These are phyloP conservation scores for Aureobasidium sp. DNA, from an alignment of 2,329 filamentous ascomycete species.

Conservation along the genomic window DNA sequence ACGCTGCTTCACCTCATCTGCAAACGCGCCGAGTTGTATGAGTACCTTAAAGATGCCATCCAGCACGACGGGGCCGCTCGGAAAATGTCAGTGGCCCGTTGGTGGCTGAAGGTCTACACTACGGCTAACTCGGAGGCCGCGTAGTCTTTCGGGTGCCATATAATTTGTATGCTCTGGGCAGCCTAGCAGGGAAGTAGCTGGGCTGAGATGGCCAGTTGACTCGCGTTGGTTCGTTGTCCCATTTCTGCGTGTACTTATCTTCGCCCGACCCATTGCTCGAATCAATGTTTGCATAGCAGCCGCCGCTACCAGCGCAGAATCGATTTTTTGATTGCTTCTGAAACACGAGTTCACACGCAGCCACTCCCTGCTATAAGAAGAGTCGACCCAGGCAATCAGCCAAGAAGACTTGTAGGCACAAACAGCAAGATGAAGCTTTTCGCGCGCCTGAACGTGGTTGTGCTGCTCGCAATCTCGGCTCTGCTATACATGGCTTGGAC, in stretches of 20 bases:
- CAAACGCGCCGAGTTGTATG: no score
- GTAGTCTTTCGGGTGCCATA: background rate
- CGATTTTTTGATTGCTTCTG: slow-evolving; percentile 10
- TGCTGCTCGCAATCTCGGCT: slow-evolving; percentile 10
- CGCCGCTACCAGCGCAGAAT: background rate
- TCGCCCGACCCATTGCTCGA: background rate
- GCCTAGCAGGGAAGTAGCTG: background rate
- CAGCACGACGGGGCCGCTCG: no score
- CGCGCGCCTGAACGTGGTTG: slow-evolving; percentile 13
- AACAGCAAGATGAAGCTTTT: slow-evolving; percentile 15
- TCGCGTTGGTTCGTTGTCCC: background rate
- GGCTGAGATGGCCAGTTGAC: background rate
- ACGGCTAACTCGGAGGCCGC: slow-evolving; percentile 2
- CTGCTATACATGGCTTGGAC: slow-evolving; percentile 3
- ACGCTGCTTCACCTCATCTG: no score
- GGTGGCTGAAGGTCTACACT: background rate
- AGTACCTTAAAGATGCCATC: no score
- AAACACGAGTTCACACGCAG: background rate
- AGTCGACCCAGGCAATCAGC: background rate
- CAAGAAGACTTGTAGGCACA: background rate
- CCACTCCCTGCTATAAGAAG: background rate
- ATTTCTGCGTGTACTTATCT: background rate
- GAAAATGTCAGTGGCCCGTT: no score
- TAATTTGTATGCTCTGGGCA: background rate
- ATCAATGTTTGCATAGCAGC: background rate